phyloP scores from a whole-genome alignment of 2,329 filamentous ascomycete genomes.

The Claviceps quebecensis region DNA sequence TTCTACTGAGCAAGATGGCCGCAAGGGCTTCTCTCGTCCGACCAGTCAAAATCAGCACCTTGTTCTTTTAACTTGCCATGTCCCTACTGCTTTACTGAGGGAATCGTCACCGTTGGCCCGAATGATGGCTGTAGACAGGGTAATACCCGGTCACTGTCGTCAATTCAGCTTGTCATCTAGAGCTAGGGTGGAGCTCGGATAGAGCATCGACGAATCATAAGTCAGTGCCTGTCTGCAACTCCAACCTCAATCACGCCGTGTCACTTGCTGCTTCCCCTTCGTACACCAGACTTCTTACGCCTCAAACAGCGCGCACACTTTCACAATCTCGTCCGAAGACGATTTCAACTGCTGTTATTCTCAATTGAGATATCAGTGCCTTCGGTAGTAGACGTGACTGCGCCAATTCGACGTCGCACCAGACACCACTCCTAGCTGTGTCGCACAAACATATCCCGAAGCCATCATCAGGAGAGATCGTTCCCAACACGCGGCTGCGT shows the following conservation, averaged over 20 bases:
- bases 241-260: neutral
- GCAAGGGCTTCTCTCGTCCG: too few species aligned
- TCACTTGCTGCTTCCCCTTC: neutral
- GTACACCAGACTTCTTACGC: neutral
- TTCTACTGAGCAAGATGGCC: too few species aligned
- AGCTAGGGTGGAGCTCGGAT: neutral
- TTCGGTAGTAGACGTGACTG: neutral
- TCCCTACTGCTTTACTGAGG: too few species aligned
- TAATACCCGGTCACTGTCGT: too few species aligned
- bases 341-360: neutral
- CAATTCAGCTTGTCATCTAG: neutral
- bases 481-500: neutral
- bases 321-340: neutral
- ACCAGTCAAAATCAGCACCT: too few species aligned
- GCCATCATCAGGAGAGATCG: neutral
- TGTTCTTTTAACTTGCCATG: too few species aligned
- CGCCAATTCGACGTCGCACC: neutral
- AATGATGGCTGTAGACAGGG: too few species aligned
- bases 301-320: neutral
- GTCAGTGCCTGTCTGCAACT: neutral
- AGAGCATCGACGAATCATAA: neutral
- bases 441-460: neutral
- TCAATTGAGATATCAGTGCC: too few species aligned
- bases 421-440: neutral
- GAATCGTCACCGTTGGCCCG: too few species aligned